Evolutionary conservation across 805 yeast species (phyloP), one percentile per base, ranked within the genome.

Genomic region (Metschnikowia cubensis): DNA sequence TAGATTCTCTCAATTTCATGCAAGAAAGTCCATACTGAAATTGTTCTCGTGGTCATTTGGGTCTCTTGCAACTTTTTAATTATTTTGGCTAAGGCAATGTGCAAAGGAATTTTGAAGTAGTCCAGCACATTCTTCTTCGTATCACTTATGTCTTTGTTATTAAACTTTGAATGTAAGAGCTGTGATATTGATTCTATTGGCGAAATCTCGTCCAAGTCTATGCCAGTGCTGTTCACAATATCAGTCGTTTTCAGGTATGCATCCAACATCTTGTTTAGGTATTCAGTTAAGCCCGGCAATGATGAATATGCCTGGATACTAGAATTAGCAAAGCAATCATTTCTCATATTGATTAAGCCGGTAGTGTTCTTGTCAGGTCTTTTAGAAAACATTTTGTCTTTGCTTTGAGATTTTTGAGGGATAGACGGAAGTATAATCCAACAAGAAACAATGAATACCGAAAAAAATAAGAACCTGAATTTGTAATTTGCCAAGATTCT

Each of bases 241-340:
- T 54, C 50, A 39, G 56, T 53, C 6, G 70, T 50, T 11, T 59
- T 55, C 31, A 57, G 55, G 54, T 61, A 71, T 4, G 63, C 56
- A 14, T 59, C 56, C 35, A 73, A 65, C 48, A 78, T 65, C 31
- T 63, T 59, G 50, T 73, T 82, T 52, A 87, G 64, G 58, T 87
- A 87, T 3, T 67, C 70, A 35, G 84, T 80, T 44, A 87, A 61
- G 0, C 77, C 76, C 0, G 87, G 84, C 15, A 85, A 63, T 0
- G 89, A 69, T 15, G 84, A 79, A 48, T 87, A 75, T 0, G 91
- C 94, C 65, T 92, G 99, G 17, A 94, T 61, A 0, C 91, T 83
- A 6, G 95, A 81, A 62, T 94, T 92, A 53, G 96, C 96, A 70
- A 89, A 92, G 66, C 99, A 92, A 64, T 90, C 97, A 56, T 89